phyloP scores from a whole-genome alignment of 1,139 yeast genomes.

The Nakaseomyces kungkrabaensis region DNA sequence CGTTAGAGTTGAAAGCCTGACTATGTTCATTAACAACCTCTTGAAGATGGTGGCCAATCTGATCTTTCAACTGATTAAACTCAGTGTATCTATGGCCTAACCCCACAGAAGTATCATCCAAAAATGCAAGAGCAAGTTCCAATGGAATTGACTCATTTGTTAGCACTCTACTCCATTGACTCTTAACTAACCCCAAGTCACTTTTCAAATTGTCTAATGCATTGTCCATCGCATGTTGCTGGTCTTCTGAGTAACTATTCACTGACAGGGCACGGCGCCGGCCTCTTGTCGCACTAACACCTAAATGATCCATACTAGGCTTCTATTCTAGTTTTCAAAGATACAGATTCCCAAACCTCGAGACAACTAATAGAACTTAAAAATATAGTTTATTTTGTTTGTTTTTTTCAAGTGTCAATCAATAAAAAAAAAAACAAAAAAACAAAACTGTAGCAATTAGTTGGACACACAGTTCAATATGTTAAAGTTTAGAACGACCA shows the following conservation, averaged over 20 bases:
- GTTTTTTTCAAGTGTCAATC: too few species aligned
- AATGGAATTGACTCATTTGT: conserved; percentile 58
- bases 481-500: too few species aligned
- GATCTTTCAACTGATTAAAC: conserved; percentile 43
- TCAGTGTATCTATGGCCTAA: conserved; percentile 60
- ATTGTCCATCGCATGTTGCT: conserved; percentile 23
- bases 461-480: too few species aligned
- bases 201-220: conserved; percentile 23
- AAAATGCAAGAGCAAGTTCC: conserved; percentile 68
- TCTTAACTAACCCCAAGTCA: conserved; percentile 24
- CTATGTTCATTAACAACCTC: conserved; percentile 73
- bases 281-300: conserved; percentile 9
- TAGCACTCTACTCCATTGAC: conserved; percentile 34
- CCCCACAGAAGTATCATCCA: conserved; percentile 85
- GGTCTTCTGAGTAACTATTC: conserved; percentile 21
- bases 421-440: too few species aligned
- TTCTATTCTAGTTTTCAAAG: neutral
- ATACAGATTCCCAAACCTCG: too few species aligned
- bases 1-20: conserved; percentile 74
- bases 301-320: conserved; percentile 13
- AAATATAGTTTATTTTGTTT: too few species aligned
- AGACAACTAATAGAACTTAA: too few species aligned
- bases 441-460: too few species aligned
- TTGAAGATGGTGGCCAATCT: conserved; percentile 51
- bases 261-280: conserved; percentile 25